phyloP scores from a whole-genome alignment of 2,329 filamentous ascomycete genomes.

The Verticillium longisporum region DNA sequence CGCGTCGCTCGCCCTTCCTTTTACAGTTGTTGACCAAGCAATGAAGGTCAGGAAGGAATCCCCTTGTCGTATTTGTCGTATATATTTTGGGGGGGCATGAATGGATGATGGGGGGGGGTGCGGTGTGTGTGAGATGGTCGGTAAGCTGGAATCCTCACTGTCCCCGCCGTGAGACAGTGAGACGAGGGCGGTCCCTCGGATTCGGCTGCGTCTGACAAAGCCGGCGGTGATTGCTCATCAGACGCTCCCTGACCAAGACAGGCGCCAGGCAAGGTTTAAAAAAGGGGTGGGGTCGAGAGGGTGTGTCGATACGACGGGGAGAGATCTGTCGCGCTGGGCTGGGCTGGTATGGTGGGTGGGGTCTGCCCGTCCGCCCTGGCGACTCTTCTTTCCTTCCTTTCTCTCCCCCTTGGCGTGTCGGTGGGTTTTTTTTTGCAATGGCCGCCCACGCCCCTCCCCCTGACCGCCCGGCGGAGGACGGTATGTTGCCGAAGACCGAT shows the following conservation, averaged over 20 bases:
- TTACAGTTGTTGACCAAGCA: too few relatives aligned
- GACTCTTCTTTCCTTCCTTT: neutral
- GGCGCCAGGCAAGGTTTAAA: neutral
- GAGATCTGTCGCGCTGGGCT: neutral
- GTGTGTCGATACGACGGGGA: neutral
- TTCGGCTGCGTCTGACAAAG: neutral
- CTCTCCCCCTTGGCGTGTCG: neutral
- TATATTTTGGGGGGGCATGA: too few relatives aligned
- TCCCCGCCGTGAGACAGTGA: neutral
- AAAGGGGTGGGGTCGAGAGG: neutral
- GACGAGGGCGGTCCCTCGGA: neutral
- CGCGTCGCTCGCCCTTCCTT: too few relatives aligned
- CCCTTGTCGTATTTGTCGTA: too few relatives aligned
- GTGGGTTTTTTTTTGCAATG: neutral
- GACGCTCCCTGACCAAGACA: neutral
- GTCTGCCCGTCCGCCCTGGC: neutral
- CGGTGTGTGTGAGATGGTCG: neutral
- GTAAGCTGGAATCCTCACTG: neutral
- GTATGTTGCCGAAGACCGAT: neutral
- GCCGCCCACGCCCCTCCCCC: neutral
- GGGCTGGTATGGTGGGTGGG: neutral
- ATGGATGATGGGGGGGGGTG: too few relatives aligned
- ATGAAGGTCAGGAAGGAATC: neutral
- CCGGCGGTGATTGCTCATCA: neutral
- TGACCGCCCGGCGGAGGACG: neutral